These are phyloP conservation scores for Furcasterigmium furcatum DNA, from an alignment of 2,329 filamentous ascomycete genomes.

Conservation along the genomic window DNA sequence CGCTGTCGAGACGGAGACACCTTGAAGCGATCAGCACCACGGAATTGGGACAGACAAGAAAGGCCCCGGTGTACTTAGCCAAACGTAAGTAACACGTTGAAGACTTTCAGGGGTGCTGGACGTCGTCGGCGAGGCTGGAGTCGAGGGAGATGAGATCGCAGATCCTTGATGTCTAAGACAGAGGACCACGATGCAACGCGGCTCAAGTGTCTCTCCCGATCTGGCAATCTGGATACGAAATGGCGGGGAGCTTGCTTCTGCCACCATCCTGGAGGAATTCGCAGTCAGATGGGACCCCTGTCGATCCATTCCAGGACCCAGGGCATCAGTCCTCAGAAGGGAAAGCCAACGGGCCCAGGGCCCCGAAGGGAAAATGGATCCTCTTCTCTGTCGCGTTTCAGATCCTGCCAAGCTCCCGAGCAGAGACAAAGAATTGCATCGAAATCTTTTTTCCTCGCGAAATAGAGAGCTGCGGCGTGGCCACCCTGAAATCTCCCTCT, in stretches of 20 bases:
- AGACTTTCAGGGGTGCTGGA: neutral
- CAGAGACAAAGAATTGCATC: too few relatives aligned
- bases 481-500: neutral
- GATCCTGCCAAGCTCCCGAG: constrained; percentile 1
- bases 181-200: too few relatives aligned
- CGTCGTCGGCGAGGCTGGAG: neutral
- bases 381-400: neutral
- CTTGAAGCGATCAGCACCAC: too few relatives aligned
- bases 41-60: too few relatives aligned
- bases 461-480: neutral
- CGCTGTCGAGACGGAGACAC: neutral
- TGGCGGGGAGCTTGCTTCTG: too few relatives aligned
- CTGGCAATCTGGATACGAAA: neutral
- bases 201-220: neutral
- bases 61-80: too few relatives aligned
- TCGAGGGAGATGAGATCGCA: too few relatives aligned
- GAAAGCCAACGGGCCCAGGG: neutral
- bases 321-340: neutral
- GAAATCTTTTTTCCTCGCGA: too few relatives aligned
- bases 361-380: neutral
- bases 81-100: too few relatives aligned
- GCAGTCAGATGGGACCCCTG: neutral
- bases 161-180: too few relatives aligned
- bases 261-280: too few relatives aligned
- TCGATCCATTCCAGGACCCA: neutral